Conservation (phyloP, 2,329 filamentous ascomycete species). For the Penicillium sp. region DNA sequence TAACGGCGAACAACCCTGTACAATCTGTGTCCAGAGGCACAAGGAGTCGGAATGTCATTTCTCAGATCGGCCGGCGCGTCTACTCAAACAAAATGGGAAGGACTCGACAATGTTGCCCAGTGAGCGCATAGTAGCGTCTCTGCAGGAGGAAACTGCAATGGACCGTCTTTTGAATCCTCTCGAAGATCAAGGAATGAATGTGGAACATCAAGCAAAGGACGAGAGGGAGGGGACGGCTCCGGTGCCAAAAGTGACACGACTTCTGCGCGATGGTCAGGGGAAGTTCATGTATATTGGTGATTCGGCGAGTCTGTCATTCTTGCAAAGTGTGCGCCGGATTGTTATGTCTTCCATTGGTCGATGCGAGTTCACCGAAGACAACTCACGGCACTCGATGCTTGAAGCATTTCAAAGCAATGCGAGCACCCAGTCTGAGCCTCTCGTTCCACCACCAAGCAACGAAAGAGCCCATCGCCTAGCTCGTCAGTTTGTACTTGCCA, state of each 20-base stretch:
- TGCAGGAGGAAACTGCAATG: conserved; percentile 35
- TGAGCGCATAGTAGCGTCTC: conserved; percentile 29
- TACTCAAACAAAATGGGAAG: conserved; percentile 33
- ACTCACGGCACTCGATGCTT: conserved; percentile 42
- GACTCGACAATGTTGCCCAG: conserved; percentile 34
- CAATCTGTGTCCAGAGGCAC: conserved; percentile 47
- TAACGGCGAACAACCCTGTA: conserved; percentile 50
- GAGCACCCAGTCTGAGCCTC: conserved; percentile 28
- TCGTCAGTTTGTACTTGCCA: conserved; percentile 46
- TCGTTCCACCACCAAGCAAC: conserved; percentile 31
- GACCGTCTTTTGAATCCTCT: conserved; percentile 34
- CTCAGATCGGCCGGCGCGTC: conserved; percentile 35
- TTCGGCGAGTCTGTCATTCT: conserved; percentile 51
- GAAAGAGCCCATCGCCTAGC: conserved; percentile 43
- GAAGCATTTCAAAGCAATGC: conserved; percentile 39
- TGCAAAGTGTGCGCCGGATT: conserved; percentile 52
- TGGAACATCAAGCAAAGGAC: conserved; percentile 29
- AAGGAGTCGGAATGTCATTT: conserved; percentile 43
- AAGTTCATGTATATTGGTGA: conserved; percentile 55
- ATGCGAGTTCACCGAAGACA: conserved; percentile 42
- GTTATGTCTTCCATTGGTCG: conserved; percentile 46
- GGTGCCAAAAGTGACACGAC: conserved; percentile 41
- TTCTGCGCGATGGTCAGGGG: conserved; percentile 51
- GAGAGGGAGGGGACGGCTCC: conserved; percentile 35
- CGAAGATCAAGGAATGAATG: conserved; percentile 30